A percentile compares a stretch with the other conserved stretches of the same genome.
Evolutionary conservation across 257 asterid genomes (phyloP).

Genomic region (Forsythia viridissima): DNA sequence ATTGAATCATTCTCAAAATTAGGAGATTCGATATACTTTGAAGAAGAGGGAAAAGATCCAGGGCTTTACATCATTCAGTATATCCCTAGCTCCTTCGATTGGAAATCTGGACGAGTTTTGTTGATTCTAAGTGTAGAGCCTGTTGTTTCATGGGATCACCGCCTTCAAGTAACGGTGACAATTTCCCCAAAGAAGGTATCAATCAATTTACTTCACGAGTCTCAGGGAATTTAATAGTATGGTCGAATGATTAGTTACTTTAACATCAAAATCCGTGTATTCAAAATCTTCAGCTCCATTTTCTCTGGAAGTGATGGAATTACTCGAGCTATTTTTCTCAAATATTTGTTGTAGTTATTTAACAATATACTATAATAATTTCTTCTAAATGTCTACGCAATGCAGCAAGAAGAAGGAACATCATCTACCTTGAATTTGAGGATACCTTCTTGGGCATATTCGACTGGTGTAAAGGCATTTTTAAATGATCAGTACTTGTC

Average conservation of each 20-base stretch:
- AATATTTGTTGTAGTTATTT: background rate
- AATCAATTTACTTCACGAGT: constrained; percentile 1
- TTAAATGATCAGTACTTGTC: constrained; percentile 54
- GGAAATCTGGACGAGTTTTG: constrained; percentile 64
- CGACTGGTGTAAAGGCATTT: constrained; percentile 48
- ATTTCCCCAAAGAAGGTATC: constrained; percentile 49
- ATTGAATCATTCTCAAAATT: constrained; percentile 91
- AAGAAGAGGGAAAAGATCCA: constrained; percentile 57
- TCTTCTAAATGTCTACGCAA: constrained; percentile 13
- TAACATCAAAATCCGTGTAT: too few relatives aligned
- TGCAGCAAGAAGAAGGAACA: constrained; percentile 43
- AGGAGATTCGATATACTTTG: constrained; percentile 93
- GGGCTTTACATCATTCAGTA: constrained; percentile 76
- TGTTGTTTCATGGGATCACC: constrained; percentile 64
- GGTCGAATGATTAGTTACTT: background rate
- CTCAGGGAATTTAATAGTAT: background rate
- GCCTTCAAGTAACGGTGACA: constrained; percentile 50
- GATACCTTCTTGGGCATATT: constrained; percentile 67
- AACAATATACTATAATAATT: background rate
- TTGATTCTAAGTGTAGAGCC: constrained; percentile 61
- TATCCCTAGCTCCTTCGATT: constrained; percentile 66
- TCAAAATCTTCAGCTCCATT: background rate
- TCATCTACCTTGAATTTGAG: constrained; percentile 61
- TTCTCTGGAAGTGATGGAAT: background rate
- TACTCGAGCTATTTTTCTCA: background rate